These are phyloP conservation scores for Tylopilus sp. DNA, from an alignment of 1,284 basidiomycete species.

Conservation along the genomic window DNA sequence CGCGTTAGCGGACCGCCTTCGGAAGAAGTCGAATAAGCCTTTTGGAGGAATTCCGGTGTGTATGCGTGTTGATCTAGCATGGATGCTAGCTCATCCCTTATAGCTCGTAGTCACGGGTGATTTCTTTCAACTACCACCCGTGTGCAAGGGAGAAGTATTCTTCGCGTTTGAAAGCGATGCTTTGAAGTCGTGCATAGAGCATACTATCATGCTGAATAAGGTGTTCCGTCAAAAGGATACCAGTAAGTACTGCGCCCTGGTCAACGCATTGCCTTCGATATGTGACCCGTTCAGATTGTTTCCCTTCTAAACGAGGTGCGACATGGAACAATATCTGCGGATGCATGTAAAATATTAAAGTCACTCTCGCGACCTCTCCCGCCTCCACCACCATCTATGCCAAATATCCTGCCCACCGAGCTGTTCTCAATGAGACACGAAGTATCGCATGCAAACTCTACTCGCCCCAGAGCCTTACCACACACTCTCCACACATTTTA, in stretches of 20 bases:
- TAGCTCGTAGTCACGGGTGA: conserved; percentile 79
- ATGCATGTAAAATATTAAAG: conserved; percentile 40
- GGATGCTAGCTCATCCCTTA: not conserved
- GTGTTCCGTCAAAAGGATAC: conserved; percentile 65
- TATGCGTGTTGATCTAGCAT: not conserved
- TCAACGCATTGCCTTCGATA: not conserved
- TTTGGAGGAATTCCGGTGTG: conserved; percentile 81
- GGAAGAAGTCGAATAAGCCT: conserved; percentile 58
- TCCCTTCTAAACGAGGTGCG: conserved; percentile 71
- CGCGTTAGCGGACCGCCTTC: conserved; percentile 41
- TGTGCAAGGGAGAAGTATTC: conserved; percentile 38
- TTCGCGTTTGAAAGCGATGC: conserved; percentile 79
- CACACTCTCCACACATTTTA: conserved; percentile 25
- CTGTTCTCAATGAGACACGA: conserved; percentile 37
- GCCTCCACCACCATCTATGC: conserved; percentile 23
- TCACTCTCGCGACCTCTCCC: conserved; percentile 39
- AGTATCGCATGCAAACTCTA: conserved; percentile 36
- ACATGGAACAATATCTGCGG: conserved; percentile 44
- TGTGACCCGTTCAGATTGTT: conserved; percentile 41
- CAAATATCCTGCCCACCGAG: conserved; percentile 37
- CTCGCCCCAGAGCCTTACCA: conserved; percentile 33
- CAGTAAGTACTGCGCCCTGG: conserved; percentile 30
- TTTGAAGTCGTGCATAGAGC: conserved; percentile 66
- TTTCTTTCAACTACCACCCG: conserved; percentile 87
- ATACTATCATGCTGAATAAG: conserved; percentile 70